Percentiles rank a stretch among this genome's conserved stretches.
Conservation (phyloP, 2,329 filamentous ascomycete genomes). For the Aspergillus tubingensis region DNA sequence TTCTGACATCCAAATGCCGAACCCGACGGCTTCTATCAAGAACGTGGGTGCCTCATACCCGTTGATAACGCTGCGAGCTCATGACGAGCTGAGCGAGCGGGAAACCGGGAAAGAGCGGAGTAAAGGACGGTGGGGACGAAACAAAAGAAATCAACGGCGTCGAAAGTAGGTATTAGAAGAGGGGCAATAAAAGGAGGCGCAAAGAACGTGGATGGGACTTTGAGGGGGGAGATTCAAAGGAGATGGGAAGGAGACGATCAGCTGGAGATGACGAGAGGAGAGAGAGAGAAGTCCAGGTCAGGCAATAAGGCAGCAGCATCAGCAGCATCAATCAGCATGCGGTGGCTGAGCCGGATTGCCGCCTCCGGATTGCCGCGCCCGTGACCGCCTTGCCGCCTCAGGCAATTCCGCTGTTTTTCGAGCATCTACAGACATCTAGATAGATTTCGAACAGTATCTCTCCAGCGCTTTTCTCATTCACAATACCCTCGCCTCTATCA, state of each 20-base stretch:
- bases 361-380: neutral
- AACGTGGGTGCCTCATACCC: constrained; percentile 39
- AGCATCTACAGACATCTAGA: neutral
- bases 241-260: constrained; percentile 20
- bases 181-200: constrained; percentile 20
- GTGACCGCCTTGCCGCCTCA: constrained; percentile 4
- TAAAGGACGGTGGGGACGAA: constrained; percentile 9
- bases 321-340: neutral
- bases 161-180: neutral
- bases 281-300: constrained; percentile 1
- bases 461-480: too few species aligned
- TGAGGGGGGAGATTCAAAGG: constrained; percentile 22
- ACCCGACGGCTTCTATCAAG: constrained; percentile 8
- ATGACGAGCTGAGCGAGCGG: constrained; percentile 45
- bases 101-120: constrained; percentile 15
- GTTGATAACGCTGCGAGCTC: constrained; percentile 53
- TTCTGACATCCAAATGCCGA: neutral
- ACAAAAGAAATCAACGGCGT: constrained; percentile 18
- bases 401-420: neutral
- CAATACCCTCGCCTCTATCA: too few species aligned
- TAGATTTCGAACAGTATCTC: too few species aligned
- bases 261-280: constrained; percentile 13
- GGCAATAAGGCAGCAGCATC: constrained; percentile 8
- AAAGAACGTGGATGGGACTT: constrained; percentile 25
- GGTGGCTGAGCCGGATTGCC: too few species aligned